Evolutionary conservation across 108 stramenopile genomes (phyloP), one percentile per base, ranked within the genome.

Genomic region (Nannochloropsis gaditana): DNA sequence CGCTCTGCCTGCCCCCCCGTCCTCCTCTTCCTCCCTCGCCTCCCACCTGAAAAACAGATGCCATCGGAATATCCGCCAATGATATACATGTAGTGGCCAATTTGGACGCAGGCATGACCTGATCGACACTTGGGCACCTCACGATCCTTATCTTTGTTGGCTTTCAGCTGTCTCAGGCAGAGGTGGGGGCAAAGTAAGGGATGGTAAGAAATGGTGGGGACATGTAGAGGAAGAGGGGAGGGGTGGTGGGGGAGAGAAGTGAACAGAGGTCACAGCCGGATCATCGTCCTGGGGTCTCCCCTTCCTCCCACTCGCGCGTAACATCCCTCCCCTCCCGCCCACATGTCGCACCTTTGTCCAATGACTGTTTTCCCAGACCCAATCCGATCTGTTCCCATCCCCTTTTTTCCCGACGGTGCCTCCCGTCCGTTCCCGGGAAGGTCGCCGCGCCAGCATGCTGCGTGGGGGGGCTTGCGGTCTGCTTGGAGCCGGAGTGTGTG

Each of bases 81-180:
- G 15, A 73, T 73, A n/a, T 73, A 73, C 59, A 73, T 73, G 59
- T 73, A 73, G 59, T 73, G 59, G 59, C 59, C 59, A n/a, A 73
- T 73, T n/a, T 73, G 59, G 59, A 73, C 59, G n/a, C 59, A 73
- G 59, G 59, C 59, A n/a, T 73, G 59, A n/a, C 59, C 59, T n/a
- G 59, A 73, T 15, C 59, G 59, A n/a, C 59, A 73, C n/a, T 73
- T 73, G 59, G 59, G 59, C 59, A 73, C 59, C 19, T 73, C 59
- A 4, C 59, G 59, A 6, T 73, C 59, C 6, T 73, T 73, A 1
- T 73, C 59, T n/a, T 73, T 73, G 59, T 73, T 73, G 59, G 59
- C 59, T 8, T 73, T 73, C 19, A 73, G 59, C 59, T 73, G 59
- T 31, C 31, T 1, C 1, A 31, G 31, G 31, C 31, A 31, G 59